These are phyloP conservation scores for Canariomyces notabilis DNA, from an alignment of 2,329 filamentous ascomycete genomes.

Conservation along the genomic window DNA sequence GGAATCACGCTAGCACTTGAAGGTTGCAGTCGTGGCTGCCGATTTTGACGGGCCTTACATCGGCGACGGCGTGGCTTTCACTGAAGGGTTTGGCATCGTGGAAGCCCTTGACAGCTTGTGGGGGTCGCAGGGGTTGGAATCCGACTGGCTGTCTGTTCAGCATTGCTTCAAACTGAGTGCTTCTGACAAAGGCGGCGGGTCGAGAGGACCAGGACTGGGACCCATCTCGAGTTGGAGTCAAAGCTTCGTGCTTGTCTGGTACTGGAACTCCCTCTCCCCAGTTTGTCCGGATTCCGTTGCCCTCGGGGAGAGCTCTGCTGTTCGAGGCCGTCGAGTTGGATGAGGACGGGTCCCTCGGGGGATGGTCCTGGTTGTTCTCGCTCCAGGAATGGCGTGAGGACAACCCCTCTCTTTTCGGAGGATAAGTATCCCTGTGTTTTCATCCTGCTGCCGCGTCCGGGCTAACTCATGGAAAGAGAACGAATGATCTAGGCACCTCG, in stretches of 20 bases:
- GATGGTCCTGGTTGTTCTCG: constrained; percentile 45
- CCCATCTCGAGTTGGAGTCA: constrained; percentile 92
- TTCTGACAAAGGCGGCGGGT: constrained; percentile 17
- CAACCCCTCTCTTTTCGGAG: constrained; percentile 41
- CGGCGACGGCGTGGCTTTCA: constrained; percentile 23
- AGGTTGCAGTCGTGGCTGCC: constrained; percentile 20
- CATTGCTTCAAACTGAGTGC: constrained; percentile 21
- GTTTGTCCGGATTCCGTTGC: constrained; percentile 7
- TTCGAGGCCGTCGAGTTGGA: constrained; percentile 26
- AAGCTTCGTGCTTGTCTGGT: constrained; percentile 84
- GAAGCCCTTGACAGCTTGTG: constrained; percentile 16
- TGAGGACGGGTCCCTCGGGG: constrained; percentile 35
- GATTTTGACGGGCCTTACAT: constrained; percentile 23
- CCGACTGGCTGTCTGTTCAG: constrained; percentile 13
- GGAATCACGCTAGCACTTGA: too few relatives aligned
- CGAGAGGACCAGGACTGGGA: constrained; percentile 49
- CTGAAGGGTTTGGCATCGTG: constrained; percentile 11
- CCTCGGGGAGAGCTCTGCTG: constrained; percentile 21
- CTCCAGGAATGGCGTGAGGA: constrained; percentile 47
- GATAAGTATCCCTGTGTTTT: constrained; percentile 44
- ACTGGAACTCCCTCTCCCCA: constrained; percentile 23
- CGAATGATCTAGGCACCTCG: not conserved
- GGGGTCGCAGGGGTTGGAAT: constrained; percentile 9
- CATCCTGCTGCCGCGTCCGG: not conserved
- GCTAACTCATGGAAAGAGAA: constrained; percentile 26